Conservation (phyloP, 2,329 filamentous ascomycete species). For the Diaporthe batatas region DNA sequence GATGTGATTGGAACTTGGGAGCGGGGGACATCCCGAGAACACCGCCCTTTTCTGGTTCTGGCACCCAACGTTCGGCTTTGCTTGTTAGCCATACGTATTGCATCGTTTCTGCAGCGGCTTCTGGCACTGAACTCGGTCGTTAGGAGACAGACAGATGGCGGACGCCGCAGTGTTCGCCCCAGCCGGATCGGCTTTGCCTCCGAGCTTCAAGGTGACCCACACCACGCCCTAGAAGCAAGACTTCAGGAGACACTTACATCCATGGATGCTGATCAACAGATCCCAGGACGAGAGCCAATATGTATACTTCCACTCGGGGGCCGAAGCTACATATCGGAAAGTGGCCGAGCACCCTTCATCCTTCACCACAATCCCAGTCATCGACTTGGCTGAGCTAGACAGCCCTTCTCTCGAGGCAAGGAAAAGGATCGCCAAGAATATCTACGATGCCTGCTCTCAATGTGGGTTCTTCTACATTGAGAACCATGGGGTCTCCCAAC, state of each 20-base stretch:
- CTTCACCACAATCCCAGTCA: constrained; percentile 51
- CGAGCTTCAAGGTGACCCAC: constrained; percentile 4
- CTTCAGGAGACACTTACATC: too few relatives aligned
- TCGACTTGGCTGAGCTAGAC: constrained; percentile 49
- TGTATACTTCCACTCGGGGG: constrained; percentile 51
- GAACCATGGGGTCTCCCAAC: constrained; percentile 50
- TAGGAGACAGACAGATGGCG: constrained; percentile 9
- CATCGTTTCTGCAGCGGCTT: constrained; percentile 8
- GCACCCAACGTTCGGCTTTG: neutral
- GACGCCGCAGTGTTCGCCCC: neutral
- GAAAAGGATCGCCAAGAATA: constrained; percentile 46
- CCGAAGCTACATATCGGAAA: constrained; percentile 50
- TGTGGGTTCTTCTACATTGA: constrained; percentile 51
- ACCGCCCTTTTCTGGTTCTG: neutral
- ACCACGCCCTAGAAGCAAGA: neutral
- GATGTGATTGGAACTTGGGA: neutral
- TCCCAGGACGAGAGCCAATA: constrained; percentile 45
- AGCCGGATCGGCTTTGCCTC: neutral
- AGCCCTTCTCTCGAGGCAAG: constrained; percentile 44
- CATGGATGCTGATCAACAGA: neutral
- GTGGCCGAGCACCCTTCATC: constrained; percentile 47
- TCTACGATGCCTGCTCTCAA: constrained; percentile 47
- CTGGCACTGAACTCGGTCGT: neutral
- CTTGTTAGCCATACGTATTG: neutral
- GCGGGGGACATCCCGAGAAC: neutral